Evolutionary conservation across 2,329 filamentous ascomycete species (phyloP).

Genomic region (Penicillium corylophilum): DNA sequence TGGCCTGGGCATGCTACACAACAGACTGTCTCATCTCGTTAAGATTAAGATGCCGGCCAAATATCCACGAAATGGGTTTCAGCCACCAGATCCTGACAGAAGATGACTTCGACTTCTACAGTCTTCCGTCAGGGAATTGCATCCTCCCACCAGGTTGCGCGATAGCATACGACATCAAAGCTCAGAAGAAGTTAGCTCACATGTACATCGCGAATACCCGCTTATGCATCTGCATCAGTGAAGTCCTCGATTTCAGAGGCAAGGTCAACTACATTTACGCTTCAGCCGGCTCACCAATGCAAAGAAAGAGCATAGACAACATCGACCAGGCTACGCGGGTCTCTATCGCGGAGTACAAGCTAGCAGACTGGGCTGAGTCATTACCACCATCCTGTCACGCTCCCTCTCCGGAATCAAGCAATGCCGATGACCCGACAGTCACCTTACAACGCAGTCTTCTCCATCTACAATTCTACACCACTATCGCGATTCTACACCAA

Average conservation of each 20-base stretch:
- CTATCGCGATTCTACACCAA: conserved; percentile 19
- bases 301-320: background rate
- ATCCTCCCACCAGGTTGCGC: background rate
- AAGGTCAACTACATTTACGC: background rate
- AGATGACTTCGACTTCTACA: conserved; percentile 12
- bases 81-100: conserved; percentile 11
- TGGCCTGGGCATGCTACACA: conserved; percentile 17
- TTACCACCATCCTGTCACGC: conserved; percentile 12
- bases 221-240: conserved; percentile 11
- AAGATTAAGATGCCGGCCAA: conserved; percentile 10
- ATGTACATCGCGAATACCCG: conserved; percentile 13
- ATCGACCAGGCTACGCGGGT: conserved; percentile 1
- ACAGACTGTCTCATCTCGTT: conserved; percentile 15
- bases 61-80: conserved; percentile 9
- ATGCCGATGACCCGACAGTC: conserved; percentile 7
- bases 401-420: background rate
- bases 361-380: conserved; percentile 16
- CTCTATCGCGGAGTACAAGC: conserved; percentile 8
- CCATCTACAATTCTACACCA: conserved; percentile 18
- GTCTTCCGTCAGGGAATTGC: background rate
- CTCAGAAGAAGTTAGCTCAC: conserved; percentile 5
- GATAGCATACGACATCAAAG: background rate
- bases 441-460: conserved; percentile 14
- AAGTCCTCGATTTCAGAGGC: conserved; percentile 13
- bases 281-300: background rate